Base-by-base conservation (phyloP, 345 rosid species). In the Salix koriyanagi region DNA sequence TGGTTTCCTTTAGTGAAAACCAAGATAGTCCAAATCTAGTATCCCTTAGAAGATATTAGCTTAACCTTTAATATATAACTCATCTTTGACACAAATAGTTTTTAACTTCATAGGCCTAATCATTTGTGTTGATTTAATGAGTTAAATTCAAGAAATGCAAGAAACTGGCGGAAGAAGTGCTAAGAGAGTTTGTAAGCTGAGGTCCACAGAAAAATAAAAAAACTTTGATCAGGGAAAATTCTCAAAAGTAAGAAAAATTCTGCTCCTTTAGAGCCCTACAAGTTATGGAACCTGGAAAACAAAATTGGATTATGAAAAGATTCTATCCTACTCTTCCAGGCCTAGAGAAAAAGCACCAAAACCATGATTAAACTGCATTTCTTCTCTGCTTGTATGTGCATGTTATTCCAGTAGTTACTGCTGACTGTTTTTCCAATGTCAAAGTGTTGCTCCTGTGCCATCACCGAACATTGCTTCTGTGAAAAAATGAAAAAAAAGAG, bases 201-300 rank as follows among this genome's bases (percentile, higher is more conserved):
- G 79, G 52, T 36, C 66, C 81, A 14, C 64, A 69, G 82, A 77
- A 23, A 71, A 68, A 39, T 2, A 10, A 41, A 10, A 41, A 77
- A 28, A 72, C n/a, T 19, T 62, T 52, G 46, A 14, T n/a, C 2
- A n/a, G 21, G 41, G 50, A 8, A 2, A 48, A 19, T 34, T 21
- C 37, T 66, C 54, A 30, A 0, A 18, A 66, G 9, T 0, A 73
- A 28, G 75, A 87, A 86, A 87, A 79, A 73, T 81, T 60, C 32
- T 10, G 82, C 89, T 83, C 85, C 68, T 21, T 48, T 65, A 34
- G 76, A 81, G 83, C 83, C 18, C 70, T 52, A 37, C 6, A 58
- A 7, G 48, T 8, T n/a, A 1, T 23, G 21, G 14, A 42, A 65
- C 65, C 28, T 15, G 68, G 65, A 64, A 30, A 76, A 42, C 70